Percentiles rank a stretch among this genome's conserved stretches.
phyloP scores from a whole-genome alignment of 495 filamentous ascomycete genomes.

The Neurospora africana region DNA sequence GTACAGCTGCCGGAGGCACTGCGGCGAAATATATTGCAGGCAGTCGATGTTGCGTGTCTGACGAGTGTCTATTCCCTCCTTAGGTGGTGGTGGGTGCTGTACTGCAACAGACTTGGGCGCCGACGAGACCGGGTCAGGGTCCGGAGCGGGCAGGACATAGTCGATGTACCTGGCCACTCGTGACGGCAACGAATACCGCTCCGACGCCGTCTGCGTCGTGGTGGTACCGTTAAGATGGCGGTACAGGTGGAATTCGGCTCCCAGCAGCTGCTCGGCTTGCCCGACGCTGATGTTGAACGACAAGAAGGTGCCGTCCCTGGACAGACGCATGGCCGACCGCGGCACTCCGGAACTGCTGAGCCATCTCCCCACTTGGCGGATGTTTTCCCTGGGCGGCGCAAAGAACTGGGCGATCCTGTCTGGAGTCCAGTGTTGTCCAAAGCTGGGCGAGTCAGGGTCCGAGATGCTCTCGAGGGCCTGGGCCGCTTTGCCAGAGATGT shows the following conservation, averaged over 20 bases:
- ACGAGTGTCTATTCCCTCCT: neutral
- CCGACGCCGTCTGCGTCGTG: neutral
- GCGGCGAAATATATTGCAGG: conserved; percentile 49
- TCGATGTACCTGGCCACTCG: neutral
- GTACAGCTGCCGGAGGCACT: conserved; percentile 50
- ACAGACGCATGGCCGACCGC: neutral
- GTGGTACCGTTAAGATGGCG: neutral
- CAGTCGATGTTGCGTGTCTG: neutral
- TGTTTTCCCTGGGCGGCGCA: conserved; percentile 4
- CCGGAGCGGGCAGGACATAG: neutral
- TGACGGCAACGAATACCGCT: neutral
- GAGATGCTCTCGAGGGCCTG: conserved; percentile 8
- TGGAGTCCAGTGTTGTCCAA: conserved; percentile 15
- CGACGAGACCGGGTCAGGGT: neutral
- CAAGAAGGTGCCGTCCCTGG: neutral
- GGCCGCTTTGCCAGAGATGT: neutral
- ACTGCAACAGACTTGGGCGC: neutral
- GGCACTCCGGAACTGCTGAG: conserved; percentile 37
- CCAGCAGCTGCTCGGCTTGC: neutral
- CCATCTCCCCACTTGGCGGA: conserved; percentile 26
- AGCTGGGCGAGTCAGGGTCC: conserved; percentile 17
- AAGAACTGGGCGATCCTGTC: conserved; percentile 12
- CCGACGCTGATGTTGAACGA: neutral
- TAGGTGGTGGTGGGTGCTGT: conserved; percentile 3
- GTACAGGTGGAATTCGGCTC: neutral